Conservation (phyloP, 257 asterid species). For the Cinchona pubescens region DNA sequence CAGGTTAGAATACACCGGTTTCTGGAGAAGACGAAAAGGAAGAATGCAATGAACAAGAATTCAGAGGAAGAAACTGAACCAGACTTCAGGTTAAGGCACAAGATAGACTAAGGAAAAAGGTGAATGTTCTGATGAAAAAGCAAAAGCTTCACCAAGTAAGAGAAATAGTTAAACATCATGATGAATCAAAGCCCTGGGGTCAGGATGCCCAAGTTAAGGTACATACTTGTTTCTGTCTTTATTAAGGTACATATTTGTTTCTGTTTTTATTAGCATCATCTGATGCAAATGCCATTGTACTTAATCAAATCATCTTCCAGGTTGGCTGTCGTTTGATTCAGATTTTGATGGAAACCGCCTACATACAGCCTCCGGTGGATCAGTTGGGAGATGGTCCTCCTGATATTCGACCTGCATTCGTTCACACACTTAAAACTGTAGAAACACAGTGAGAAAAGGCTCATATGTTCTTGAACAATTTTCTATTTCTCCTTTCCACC, state of each 20-base stretch:
- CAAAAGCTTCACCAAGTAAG: constrained; percentile 64
- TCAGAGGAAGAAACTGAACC: constrained; percentile 52
- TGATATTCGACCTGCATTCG: constrained; percentile 91
- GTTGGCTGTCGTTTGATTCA: constrained; percentile 91
- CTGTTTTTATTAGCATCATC: constrained; percentile 2
- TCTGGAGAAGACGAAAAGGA: constrained; percentile 70
- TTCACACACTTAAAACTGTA: constrained; percentile 63
- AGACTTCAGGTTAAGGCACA: constrained; percentile 42
- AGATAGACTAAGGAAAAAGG: constrained; percentile 65
- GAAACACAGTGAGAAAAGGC: constrained; percentile 65
- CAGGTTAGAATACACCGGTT: constrained; percentile 84
- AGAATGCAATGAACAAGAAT: constrained; percentile 56
- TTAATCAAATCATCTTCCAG: constrained; percentile 37
- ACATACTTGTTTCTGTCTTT: constrained; percentile 1
- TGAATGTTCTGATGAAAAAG: constrained; percentile 65
- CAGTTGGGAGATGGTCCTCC: constrained; percentile 70
- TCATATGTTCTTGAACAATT: neutral
- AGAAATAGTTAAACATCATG: constrained; percentile 62
- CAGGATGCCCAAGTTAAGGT: constrained; percentile 89
- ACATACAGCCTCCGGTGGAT: constrained; percentile 79
- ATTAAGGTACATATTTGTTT: no score
- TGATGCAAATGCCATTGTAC: neutral
- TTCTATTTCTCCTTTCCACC: constrained; percentile 3
- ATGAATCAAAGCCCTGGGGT: constrained; percentile 76
- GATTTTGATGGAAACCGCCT: constrained; percentile 72